Evolutionary conservation across 2,329 filamentous ascomycete genomes (phyloP), one percentile per base, ranked within the genome.

Genomic region (Mariannaea elegans): DNA sequence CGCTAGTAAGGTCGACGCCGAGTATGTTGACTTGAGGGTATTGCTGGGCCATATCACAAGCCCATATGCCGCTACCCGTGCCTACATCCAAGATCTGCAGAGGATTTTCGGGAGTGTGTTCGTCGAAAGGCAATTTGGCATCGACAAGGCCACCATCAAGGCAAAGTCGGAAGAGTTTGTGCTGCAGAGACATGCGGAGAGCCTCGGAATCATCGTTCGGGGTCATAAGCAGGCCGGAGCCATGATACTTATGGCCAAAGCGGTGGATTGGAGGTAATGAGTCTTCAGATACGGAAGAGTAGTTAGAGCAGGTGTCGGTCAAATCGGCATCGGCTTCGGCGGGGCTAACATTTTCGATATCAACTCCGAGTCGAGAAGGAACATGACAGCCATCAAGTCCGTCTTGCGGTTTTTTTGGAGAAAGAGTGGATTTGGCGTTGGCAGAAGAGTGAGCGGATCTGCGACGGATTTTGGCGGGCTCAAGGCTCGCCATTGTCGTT

Each of bases 31-130:
- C 76, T 23, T 75, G 71, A 3, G 80, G 78, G 53, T 79, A 78
- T 6, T 70, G 70, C 41, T 71, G 73, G 4, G 74, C 80, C 74
- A 80, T 77, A 38, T 80, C 78, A 45, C 78, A 70, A 36, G 78
- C 76, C 80, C 79, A 82, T 19, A 76, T 63, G 32, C 79, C 80
- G 7, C 72, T 79, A 2, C 80, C 80, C 38, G 74, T 73, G 19
- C 80, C 80, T 4, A 81, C 65, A 55, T 82, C 80, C 19, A 81
- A 66, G 29, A 82, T 76, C 36, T 68, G 61, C 42, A 70, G 65
- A 2, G 63, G 69, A 5, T 65, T 56, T 18, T 67, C 63, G 5
- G 55, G 32, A 1, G 57, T 59, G 13, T 69, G 54, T 21, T 60
- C 56, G 12, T 73, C 71, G 32, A 75, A 55, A 3, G 73, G 73